phyloP scores from a whole-genome alignment of 352 stramenopile genomes.

The Globisporangium ultimum region DNA sequence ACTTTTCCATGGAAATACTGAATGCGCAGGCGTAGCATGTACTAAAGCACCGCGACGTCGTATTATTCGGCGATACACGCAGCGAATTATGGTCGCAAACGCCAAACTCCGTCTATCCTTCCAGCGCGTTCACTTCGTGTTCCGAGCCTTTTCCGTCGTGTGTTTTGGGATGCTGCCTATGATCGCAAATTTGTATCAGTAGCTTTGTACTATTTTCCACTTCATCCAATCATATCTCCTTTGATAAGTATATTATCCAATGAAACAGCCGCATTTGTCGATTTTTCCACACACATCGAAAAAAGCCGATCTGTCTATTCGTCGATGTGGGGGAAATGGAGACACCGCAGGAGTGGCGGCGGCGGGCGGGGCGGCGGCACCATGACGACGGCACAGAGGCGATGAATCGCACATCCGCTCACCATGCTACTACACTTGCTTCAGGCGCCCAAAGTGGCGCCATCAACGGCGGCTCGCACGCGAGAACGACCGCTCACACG shows the following conservation, averaged over 20 bases:
- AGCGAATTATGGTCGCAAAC: neutral
- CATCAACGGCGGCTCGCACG: too few species aligned
- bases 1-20: neutral
- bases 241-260: constrained; percentile 3
- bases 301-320: neutral
- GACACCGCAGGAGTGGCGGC: constrained; percentile 15
- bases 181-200: constrained; percentile 10
- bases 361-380: constrained; percentile 7
- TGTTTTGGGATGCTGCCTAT: neutral
- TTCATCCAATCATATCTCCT: constrained; percentile 10
- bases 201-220: constrained; percentile 7
- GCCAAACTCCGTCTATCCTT: neutral
- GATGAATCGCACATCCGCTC: too few species aligned
- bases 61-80: neutral
- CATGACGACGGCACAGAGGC: neutral
- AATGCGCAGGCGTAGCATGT: constrained; percentile 38
- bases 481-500: constrained; percentile 7
- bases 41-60: constrained; percentile 13
- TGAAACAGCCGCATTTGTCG: neutral
- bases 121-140: constrained; percentile 5
- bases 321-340: constrained; percentile 6
- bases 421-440: too few species aligned
- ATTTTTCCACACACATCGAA: constrained; percentile 3
- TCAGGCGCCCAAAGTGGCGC: too few species aligned
- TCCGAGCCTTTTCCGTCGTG: constrained; percentile 10